Base-by-base conservation (phyloP, 2,329 filamentous ascomycete species). In the Phialophora macrospora region DNA sequence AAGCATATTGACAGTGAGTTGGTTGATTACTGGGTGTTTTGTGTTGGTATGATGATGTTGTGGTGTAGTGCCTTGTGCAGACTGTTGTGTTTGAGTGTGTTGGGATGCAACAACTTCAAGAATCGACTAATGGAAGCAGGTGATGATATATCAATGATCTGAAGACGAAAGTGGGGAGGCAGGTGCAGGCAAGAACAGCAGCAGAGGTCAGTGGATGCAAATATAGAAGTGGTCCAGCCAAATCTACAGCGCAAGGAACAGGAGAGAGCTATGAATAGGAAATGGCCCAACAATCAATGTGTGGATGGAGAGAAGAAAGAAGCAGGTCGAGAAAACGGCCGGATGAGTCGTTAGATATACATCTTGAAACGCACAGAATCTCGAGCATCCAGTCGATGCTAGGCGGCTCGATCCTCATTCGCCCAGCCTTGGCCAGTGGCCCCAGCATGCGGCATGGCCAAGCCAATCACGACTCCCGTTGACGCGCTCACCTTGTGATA, bases 201-300 rank as follows among this genome's bases (percentile, higher is more conserved):
- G 70, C 57, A 55, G 67, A 65, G 64, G 64, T 72, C 55, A 60
- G 65, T 62, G 62, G 66, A 72, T 51, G 60, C 67, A 65, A 70
- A 67, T 68, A 69, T 65, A 68, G 66, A 74, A 76, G 74, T 80
- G 78, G 79, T 73, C 79, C 79, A 79, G 79, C 79, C 79, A 80
- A 78, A 75, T 74, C 60, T 55, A 59, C 57, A 61, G 48, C 34
- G 69, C 67, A 71, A 70, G 60, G 63, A 68, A 44, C 34, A 52
- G 24, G 20, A 65, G 65, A 74, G 67, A 66, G 75, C 74, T 44
- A 77, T 66, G 60, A 60, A 78, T 74, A 76, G 73, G 77, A 75
- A 62, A 68, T 63, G 63, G 73, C 72, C 38, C 77, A 75, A 77
- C 74, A 76, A 70, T 73, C 68, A 71, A 68, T 72, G 73, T 73